Conservation (phyloP, 2,329 filamentous ascomycete genomes). For the Fusarium abutilonis region DNA sequence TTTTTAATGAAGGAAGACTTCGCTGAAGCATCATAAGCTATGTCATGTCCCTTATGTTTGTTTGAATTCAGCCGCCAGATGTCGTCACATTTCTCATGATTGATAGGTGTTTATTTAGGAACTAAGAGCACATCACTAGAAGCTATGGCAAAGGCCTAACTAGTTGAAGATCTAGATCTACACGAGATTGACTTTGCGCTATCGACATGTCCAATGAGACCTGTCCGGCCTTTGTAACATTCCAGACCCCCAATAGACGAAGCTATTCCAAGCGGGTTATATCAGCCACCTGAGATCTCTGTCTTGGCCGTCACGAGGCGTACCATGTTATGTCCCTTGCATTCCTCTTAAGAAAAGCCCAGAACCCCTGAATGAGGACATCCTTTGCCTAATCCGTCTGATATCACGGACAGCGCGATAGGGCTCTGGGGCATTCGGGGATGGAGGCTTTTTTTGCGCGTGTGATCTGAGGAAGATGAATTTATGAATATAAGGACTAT, state of each 20-base stretch:
- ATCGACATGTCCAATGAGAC: neutral
- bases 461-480: neutral
- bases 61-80: constrained; percentile 25
- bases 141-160: constrained; percentile 4
- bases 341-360: constrained; percentile 15
- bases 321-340: constrained; percentile 13
- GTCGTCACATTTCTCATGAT: constrained; percentile 23
- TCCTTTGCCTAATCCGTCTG: constrained; percentile 23
- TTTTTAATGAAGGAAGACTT: constrained; percentile 20
- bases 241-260: constrained; percentile 10
- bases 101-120: constrained; percentile 5
- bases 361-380: constrained; percentile 12
- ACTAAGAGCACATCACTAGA: constrained; percentile 11
- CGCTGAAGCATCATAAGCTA: constrained; percentile 5
- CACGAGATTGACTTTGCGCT: constrained; percentile 6
- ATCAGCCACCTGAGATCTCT: neutral
- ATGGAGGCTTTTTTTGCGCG: constrained; percentile 12
- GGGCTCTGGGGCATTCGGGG: constrained; percentile 12
- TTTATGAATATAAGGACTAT: constrained; percentile 1
- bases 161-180: neutral
- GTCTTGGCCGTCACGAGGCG: constrained; percentile 19
- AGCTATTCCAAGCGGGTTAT: neutral
- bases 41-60: neutral
- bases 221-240: constrained; percentile 4
- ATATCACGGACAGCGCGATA: constrained; percentile 12